Evolutionary conservation across 1,139 yeast genomes (phyloP), one percentile per base, ranked within the genome.

Genomic region (Yamadazyma dendronema): DNA sequence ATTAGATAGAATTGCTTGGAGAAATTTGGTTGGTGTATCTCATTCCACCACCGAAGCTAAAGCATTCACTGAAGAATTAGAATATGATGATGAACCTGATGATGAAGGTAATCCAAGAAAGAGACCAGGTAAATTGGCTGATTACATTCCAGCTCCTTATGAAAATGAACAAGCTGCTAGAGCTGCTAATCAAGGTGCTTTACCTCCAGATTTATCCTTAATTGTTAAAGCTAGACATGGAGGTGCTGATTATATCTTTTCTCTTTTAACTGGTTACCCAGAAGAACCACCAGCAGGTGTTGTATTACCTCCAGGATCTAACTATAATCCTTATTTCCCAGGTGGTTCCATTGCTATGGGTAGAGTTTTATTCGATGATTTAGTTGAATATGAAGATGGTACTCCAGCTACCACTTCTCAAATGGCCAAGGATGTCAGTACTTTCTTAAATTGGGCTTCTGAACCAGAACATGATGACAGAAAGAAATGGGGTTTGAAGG

Each of bases 291-390:
- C 99, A 50, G 97, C 97, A 30, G 99, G 99, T 74, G 96, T 88
- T 47, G 77, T 67, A 37, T 77, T 92, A 59, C 94, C 97, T 43
- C 85, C 87, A 46, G 98, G 97, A 48, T 68, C 95, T 48, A 92
- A 90, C 81, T 94, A 92, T 74, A 94, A 94, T 79, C 98, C 98
- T 61, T 92, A 92, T 78, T 92, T 92, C 96, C 97, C 99, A 61
- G 97, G 97, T 72, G 97, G 98, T 52, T 77, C 97, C 35, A 90
- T 92, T 75, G 97, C 97, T 59, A 92, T 92, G 98, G 97, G 88
- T 62, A 86, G 98, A 74, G 97, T 90, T 44, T 77, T 92, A 67
- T 92, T 89, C 56, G 98, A 92, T 61, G 98, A 88, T 52, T 76
- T 92, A 61, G 97, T 92, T 50, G 99, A 92, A 75, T 92, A 83